These are phyloP conservation scores for Neonectria punicea DNA, from an alignment of 2,329 filamentous ascomycete species.

Conservation along the genomic window DNA sequence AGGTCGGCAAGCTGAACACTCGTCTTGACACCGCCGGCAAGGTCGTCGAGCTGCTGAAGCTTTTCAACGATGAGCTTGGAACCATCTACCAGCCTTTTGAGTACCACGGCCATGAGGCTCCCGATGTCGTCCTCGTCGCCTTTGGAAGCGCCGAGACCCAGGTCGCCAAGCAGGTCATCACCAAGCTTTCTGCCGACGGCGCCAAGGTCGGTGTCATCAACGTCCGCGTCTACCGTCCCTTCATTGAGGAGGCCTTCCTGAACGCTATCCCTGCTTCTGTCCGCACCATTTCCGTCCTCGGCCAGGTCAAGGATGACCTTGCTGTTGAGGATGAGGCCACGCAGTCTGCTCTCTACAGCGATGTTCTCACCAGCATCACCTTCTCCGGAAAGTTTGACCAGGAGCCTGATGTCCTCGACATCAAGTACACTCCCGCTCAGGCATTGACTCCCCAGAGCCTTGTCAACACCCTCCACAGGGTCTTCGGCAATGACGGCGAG, in stretches of 20 bases:
- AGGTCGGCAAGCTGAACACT: constrained; percentile 70
- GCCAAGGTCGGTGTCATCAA: constrained; percentile 87
- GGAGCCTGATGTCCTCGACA: constrained; percentile 75
- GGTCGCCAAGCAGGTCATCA: constrained; percentile 82
- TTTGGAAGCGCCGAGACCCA: constrained; percentile 94
- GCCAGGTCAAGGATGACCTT: constrained; percentile 81
- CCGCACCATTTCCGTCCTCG: constrained; percentile 83
- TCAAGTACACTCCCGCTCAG: constrained; percentile 86
- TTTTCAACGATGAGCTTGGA: constrained; percentile 90
- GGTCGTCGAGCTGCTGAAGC: constrained; percentile 74
- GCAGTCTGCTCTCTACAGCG: constrained; percentile 90
- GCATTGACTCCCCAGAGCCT: constrained; percentile 66
- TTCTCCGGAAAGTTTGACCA: constrained; percentile 77
- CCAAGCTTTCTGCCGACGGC: constrained; percentile 76
- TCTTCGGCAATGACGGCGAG: constrained; percentile 65
- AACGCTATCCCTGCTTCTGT: constrained; percentile 80
- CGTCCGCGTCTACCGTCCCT: constrained; percentile 93
- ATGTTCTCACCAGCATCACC: constrained; percentile 85
- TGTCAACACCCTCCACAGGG: constrained; percentile 60
- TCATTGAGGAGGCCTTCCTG: constrained; percentile 94
- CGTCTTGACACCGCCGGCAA: constrained; percentile 79
- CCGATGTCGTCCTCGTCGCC: constrained; percentile 87
- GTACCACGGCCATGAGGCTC: constrained; percentile 84
- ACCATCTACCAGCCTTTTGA: constrained; percentile 95
- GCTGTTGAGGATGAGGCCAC: constrained; percentile 79